Percentiles rank a stretch among this genome's conserved stretches.
phyloP scores from a whole-genome alignment of 1,139 yeast genomes.

The Hanseniaspora gamundiae region DNA sequence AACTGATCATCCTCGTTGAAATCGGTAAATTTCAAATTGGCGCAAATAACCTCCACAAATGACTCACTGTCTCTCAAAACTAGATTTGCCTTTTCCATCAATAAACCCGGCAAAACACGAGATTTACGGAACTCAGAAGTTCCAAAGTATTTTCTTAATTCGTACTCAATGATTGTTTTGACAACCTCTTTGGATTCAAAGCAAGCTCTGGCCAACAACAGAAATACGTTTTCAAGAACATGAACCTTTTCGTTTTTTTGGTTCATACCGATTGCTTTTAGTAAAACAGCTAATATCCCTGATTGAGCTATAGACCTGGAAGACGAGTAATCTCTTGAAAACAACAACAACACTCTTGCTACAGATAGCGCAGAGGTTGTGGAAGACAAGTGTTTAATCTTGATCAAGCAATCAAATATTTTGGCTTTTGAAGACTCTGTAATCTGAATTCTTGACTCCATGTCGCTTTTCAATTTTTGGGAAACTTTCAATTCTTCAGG shows the following conservation, averaged over 20 bases:
- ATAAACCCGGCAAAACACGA: conserved; percentile 38
- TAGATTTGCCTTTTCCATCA: conserved; percentile 44
- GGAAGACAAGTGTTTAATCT: conserved; percentile 30
- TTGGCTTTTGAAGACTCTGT: conserved; percentile 23
- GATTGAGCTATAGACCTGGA: conserved; percentile 35
- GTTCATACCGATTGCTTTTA: conserved; percentile 23
- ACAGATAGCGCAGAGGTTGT: conserved; percentile 39
- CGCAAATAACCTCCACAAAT: conserved; percentile 43
- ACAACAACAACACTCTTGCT: conserved; percentile 40
- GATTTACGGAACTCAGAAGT: conserved; percentile 7
- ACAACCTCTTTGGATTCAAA: conserved; percentile 51
- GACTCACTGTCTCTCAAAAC: conserved; percentile 47
- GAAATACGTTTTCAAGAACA: conserved; percentile 26
- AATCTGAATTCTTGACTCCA: conserved; percentile 21
- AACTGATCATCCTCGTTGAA: conserved; percentile 31
- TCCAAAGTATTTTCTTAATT: not conserved
- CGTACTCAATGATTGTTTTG: conserved; percentile 31
- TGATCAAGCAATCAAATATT: conserved; percentile 35
- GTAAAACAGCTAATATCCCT: conserved; percentile 27
- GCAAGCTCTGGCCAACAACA: conserved; percentile 51
- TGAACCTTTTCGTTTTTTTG: conserved; percentile 24
- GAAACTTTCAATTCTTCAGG: conserved; percentile 19
- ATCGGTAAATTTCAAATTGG: conserved; percentile 36
- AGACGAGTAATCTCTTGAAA: conserved; percentile 33
- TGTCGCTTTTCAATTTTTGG: conserved; percentile 9